Conservation (phyloP, 257 asterid species). For the Solanum ahanhuiri region DNA sequence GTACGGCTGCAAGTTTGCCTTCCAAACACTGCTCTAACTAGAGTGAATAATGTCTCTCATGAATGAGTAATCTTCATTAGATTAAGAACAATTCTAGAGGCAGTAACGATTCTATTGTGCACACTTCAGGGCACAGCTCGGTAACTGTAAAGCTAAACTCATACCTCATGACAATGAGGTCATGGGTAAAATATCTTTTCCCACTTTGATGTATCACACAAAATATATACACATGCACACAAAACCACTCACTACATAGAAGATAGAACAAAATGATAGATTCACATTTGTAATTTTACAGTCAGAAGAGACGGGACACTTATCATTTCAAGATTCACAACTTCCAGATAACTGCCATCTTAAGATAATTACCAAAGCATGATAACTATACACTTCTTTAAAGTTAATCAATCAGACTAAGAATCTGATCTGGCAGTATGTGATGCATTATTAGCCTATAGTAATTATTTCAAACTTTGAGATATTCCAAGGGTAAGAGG, state of each 20-base stretch:
- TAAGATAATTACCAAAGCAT: not conserved
- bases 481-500: not conserved
- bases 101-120: not conserved
- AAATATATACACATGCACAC: not conserved
- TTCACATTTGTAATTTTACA: not conserved
- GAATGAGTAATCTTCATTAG: not conserved
- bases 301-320: not conserved
- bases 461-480: not conserved
- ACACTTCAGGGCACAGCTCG: not conserved
- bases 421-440: not conserved
- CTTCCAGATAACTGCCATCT: not conserved
- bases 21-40: not conserved
- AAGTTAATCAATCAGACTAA: not conserved
- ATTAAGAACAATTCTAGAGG: not conserved
- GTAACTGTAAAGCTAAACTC: not conserved
- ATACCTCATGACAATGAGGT: not conserved
- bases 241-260: not conserved
- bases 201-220: not conserved
- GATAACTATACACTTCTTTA: not conserved
- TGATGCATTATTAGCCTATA: not conserved
- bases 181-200: not conserved
- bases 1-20: not conserved
- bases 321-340: not conserved
- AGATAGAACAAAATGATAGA: not conserved
- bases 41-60: not conserved